phyloP scores from a whole-genome alignment of 2,329 filamentous ascomycete species.

The Microdochium paspali region DNA sequence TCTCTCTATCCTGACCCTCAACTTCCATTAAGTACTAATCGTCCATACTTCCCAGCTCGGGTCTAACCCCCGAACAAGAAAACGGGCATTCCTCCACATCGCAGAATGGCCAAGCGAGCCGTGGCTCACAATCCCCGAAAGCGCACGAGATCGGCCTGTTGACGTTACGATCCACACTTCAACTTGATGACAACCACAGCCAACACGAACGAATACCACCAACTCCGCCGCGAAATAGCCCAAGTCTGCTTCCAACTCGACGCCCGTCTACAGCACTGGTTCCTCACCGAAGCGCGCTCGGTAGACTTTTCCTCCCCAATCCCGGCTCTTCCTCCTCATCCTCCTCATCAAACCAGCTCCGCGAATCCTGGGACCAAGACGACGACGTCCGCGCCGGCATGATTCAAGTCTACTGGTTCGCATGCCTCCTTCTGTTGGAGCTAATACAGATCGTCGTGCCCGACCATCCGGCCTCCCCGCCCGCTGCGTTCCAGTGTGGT shows the following conservation, averaged over 20 bases:
- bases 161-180: slow-evolving; percentile 19
- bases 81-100: slow-evolving; percentile 14
- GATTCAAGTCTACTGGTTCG: slow-evolving; percentile 2
- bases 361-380: not conserved
- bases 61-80: slow-evolving; percentile 7
- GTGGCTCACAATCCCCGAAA: slow-evolving; percentile 17
- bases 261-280: slow-evolving; percentile 6
- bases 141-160: slow-evolving; percentile 17
- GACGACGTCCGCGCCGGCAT: slow-evolving; percentile 7
- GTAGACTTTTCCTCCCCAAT: slow-evolving; percentile 1
- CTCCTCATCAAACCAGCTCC: not conserved
- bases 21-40: not conserved
- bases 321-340: not conserved
- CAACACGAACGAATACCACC: not conserved
- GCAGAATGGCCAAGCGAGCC: slow-evolving; percentile 22
- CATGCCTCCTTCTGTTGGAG: too few relatives aligned
- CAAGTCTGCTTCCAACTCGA: slow-evolving; percentile 3
- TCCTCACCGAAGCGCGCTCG: slow-evolving; percentile 3
- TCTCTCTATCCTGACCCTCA: not conserved
- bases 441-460: too few relatives aligned
- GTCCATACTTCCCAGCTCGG: not conserved
- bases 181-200: slow-evolving; percentile 13
- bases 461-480: too few relatives aligned
- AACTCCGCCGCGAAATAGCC: not conserved
- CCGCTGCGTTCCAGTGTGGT: too few relatives aligned